A percentile compares a stretch with the other conserved stretches of the same genome.
Conservation (phyloP, 2,329 filamentous ascomycete genomes). For the Cercospora janseana region DNA sequence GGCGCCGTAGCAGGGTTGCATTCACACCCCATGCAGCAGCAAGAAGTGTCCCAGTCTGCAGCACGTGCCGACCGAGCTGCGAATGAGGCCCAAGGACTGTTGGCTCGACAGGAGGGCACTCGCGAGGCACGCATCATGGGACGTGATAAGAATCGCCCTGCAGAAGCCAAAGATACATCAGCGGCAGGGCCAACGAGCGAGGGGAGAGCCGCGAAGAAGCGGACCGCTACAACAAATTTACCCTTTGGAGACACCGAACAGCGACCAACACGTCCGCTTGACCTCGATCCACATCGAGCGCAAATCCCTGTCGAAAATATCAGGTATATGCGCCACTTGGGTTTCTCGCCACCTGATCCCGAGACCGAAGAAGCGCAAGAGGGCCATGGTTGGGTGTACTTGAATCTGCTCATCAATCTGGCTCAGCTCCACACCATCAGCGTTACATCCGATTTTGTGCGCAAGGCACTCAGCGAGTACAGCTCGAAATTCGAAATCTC, state of each 20-base stretch:
- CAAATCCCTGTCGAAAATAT: conserved; percentile 76
- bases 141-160: conserved; percentile 22
- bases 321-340: conserved; percentile 73
- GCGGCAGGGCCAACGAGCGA: conserved; percentile 7
- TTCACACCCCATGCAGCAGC: conserved; percentile 54
- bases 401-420: conserved; percentile 76
- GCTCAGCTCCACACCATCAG: conserved; percentile 84
- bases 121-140: conserved; percentile 50
- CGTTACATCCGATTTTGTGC: conserved; percentile 74
- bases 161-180: conserved; percentile 11
- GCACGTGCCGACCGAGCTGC: conserved; percentile 47
- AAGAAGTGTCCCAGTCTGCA: conserved; percentile 58
- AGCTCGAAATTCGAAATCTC: conserved; percentile 77
- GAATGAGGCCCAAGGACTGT: conserved; percentile 42
- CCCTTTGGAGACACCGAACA: conserved; percentile 54
- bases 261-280: conserved; percentile 70
- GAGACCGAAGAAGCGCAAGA: conserved; percentile 55
- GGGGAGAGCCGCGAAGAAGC: conserved; percentile 1
- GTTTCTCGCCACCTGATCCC: conserved; percentile 61
- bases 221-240: background rate
- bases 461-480: conserved; percentile 65
- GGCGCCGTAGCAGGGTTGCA: conserved; percentile 45
- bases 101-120: conserved; percentile 40
- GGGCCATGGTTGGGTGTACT: conserved; percentile 76
- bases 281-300: conserved; percentile 74